Percentiles rank a stretch among this genome's conserved stretches.
Evolutionary conservation across 768 basidiomycete genomes (phyloP).

Genomic region (Suillus weaverae): DNA sequence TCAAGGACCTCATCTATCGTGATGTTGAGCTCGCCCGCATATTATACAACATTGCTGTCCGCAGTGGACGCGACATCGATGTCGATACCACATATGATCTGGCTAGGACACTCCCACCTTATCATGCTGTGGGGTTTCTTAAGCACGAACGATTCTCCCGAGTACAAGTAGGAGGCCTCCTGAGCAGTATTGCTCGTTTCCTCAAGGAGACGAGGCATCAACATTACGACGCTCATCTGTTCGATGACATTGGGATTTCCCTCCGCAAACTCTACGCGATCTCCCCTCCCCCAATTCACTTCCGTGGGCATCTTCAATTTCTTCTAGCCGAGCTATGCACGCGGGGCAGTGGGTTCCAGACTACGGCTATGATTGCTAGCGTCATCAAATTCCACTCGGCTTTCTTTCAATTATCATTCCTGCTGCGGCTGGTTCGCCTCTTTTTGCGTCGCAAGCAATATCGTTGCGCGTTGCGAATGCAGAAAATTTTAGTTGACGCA

Average conservation of each 20-base stretch:
- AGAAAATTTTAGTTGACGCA: background rate
- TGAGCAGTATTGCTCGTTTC: constrained; percentile 38
- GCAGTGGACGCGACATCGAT: constrained; percentile 24
- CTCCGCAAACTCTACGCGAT: constrained; percentile 38
- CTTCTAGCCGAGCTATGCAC: constrained; percentile 41
- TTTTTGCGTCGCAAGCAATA: constrained; percentile 45
- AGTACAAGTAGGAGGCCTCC: constrained; percentile 36
- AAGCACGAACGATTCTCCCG: constrained; percentile 29
- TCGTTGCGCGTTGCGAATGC: constrained; percentile 16
- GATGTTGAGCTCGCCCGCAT: constrained; percentile 34
- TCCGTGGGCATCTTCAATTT: constrained; percentile 44
- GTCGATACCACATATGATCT: constrained; percentile 28
- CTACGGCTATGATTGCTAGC: constrained; percentile 41
- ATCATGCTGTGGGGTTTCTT: constrained; percentile 37
- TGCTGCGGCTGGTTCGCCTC: constrained; percentile 36
- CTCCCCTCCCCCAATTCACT: constrained; percentile 38
- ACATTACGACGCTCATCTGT: constrained; percentile 30
- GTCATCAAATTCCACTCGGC: constrained; percentile 34
- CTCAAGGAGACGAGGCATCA: constrained; percentile 36
- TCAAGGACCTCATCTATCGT: constrained; percentile 22
- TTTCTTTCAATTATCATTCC: constrained; percentile 42
- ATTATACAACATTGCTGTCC: constrained; percentile 35
- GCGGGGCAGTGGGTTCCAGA: constrained; percentile 36
- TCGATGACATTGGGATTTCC: constrained; percentile 34
- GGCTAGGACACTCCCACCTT: constrained; percentile 25